A percentile compares a stretch with the other conserved stretches of the same genome.
Evolutionary conservation across 129 eudicot species (phyloP).

Genomic region (Flaveria bidentis): DNA sequence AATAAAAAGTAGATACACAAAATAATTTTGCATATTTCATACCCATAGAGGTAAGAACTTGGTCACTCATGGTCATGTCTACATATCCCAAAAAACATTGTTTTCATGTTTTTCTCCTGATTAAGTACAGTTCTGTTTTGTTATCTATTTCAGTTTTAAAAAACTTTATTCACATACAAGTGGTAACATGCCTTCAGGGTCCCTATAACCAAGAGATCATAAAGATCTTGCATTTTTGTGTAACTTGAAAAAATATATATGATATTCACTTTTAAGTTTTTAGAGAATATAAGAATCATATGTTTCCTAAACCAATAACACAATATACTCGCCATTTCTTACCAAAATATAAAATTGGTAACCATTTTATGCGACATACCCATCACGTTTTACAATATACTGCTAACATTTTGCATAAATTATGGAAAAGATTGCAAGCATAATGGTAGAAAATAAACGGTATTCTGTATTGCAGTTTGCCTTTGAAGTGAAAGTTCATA

Average conservation of each 20-base stretch:
- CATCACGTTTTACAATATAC: background rate
- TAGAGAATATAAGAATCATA: background rate
- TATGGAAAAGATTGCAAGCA: background rate
- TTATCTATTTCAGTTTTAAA: background rate
- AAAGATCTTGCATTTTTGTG: background rate
- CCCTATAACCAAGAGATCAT: constrained; percentile 7
- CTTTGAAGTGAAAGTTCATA: background rate
- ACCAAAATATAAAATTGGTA: background rate
- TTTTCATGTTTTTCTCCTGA: constrained; percentile 2
- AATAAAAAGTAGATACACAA: background rate
- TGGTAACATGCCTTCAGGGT: background rate
- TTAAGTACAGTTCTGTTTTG: constrained; percentile 10
- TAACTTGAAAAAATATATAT: background rate
- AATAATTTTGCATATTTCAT: background rate
- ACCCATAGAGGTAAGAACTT: background rate
- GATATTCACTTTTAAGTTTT: background rate
- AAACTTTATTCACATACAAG: background rate
- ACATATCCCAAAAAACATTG: background rate
- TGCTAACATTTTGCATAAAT: background rate
- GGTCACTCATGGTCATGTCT: background rate
- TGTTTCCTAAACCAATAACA: background rate
- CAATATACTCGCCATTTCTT: background rate
- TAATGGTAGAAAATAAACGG: background rate
- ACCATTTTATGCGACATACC: background rate
- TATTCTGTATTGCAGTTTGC: background rate